These are phyloP conservation scores for Eucalyptus coolabah DNA, from an alignment of 345 rosid genomes.

Conservation along the genomic window DNA sequence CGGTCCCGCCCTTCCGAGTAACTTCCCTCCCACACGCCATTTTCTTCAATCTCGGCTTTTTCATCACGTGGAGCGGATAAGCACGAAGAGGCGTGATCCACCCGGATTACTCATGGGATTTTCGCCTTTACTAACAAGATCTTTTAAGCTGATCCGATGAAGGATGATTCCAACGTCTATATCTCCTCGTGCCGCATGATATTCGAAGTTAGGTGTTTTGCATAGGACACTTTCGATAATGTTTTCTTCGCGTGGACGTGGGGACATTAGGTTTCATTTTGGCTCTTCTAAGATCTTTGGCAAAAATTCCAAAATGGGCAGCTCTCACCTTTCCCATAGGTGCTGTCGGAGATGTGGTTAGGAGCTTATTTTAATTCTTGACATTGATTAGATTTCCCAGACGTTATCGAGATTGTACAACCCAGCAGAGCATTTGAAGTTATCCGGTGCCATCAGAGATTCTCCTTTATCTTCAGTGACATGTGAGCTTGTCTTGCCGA, in stretches of 20 bases:
- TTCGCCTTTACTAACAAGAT: background rate
- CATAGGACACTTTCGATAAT: background rate
- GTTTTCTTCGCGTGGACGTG: background rate
- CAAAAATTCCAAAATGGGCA: background rate
- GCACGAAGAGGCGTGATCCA: background rate
- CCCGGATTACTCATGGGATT: background rate
- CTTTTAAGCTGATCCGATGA: background rate
- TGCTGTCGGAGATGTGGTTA: background rate
- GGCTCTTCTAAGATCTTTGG: background rate
- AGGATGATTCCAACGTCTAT: background rate
- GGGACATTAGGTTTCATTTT: background rate
- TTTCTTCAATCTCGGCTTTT: background rate
- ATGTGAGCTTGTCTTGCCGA: background rate
- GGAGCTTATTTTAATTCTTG: background rate
- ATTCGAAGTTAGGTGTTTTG: background rate
- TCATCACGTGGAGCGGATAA: background rate
- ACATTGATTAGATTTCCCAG: accelerated
- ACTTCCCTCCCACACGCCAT: background rate
- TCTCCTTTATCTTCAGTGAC: background rate
- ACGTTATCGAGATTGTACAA: background rate
- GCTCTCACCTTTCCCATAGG: background rate
- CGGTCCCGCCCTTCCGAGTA: background rate
- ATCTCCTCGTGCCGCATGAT: background rate
- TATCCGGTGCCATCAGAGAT: background rate
- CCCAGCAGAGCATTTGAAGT: too few species aligned